phyloP scores from a whole-genome alignment of 1,139 yeast species.

The Blastobotrys petasosporus region DNA sequence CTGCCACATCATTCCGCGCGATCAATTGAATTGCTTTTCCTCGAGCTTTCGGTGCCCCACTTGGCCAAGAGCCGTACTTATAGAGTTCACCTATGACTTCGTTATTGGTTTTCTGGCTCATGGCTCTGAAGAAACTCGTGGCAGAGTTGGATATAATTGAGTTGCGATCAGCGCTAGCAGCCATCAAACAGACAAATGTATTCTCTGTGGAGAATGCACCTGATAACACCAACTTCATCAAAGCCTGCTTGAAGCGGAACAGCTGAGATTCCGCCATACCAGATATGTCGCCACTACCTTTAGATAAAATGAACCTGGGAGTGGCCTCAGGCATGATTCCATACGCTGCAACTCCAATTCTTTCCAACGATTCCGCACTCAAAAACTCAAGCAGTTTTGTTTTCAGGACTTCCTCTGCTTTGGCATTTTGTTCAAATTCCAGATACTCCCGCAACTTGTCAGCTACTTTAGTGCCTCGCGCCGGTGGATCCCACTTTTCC shows the following conservation, averaged over 20 bases:
- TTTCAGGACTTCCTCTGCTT: slow-evolving; percentile 41
- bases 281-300: too few species aligned
- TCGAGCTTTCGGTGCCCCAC: neutral
- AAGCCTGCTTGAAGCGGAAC: slow-evolving; percentile 5
- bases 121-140: slow-evolving; percentile 2
- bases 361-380: too few species aligned
- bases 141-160: slow-evolving; percentile 47
- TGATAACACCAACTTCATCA: slow-evolving; percentile 29
- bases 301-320: too few species aligned
- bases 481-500: slow-evolving; percentile 46
- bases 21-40: neutral
- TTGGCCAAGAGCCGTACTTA: slow-evolving; percentile 2
- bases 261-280: too few species aligned
- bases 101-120: neutral
- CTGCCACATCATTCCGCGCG: slow-evolving; percentile 12
- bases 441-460: slow-evolving; percentile 32
- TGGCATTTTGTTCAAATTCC: slow-evolving; percentile 27
- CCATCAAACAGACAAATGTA: slow-evolving; percentile 39
- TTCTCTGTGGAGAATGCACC: slow-evolving; percentile 39
- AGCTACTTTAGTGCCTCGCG: slow-evolving; percentile 42
- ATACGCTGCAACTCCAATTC: too few species aligned
- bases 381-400: too few species aligned
- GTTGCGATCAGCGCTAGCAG: slow-evolving; percentile 59
- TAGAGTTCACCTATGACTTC: slow-evolving; percentile 42
- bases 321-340: too few species aligned